Conservation (phyloP, 2,329 filamentous ascomycete species). For the Endocalyx cinctus region DNA sequence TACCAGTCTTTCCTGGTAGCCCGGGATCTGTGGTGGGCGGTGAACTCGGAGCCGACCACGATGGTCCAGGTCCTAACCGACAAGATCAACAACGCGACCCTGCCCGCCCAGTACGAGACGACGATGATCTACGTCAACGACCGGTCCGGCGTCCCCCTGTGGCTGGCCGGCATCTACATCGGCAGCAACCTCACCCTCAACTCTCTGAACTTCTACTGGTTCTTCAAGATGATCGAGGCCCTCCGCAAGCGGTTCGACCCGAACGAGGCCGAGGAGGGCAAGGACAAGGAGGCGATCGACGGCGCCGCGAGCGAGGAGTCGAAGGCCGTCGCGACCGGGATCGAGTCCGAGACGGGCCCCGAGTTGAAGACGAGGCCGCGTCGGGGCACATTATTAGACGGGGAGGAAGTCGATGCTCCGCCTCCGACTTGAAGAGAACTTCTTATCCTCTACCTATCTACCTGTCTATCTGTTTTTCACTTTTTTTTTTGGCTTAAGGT, state of each 20-base stretch:
- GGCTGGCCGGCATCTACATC: conserved; percentile 66
- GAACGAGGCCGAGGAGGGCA: too few relatives aligned
- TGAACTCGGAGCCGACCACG: conserved; percentile 39
- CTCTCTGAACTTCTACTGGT: conserved; percentile 79
- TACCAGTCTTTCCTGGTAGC: conserved; percentile 67
- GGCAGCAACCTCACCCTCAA: conserved; percentile 69
- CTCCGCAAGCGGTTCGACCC: conserved; percentile 71
- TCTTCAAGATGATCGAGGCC: conserved; percentile 78
- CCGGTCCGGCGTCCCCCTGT: conserved; percentile 55
- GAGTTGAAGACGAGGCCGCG: conserved; percentile 19
- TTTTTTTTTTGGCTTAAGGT: too few relatives aligned
- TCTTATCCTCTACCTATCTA: too few relatives aligned
- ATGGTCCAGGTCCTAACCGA: conserved; percentile 28
- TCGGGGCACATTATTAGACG: conserved; percentile 25
- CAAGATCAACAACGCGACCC: conserved; percentile 25
- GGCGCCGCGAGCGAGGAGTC: conserved; percentile 18
- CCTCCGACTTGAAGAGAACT: conserved; percentile 24
- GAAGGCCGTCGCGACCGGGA: conserved; percentile 26
- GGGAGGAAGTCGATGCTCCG: conserved; percentile 25
- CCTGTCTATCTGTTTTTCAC: too few relatives aligned
- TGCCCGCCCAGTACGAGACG: conserved; percentile 32
- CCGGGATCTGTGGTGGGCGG: conserved; percentile 60
- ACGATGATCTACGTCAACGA: conserved; percentile 48
- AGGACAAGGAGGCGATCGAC: conserved; percentile 25
- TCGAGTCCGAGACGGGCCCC: background rate